Evolutionary conservation across 1,284 basidiomycete species (phyloP).

Genomic region (Boletus sp.): DNA sequence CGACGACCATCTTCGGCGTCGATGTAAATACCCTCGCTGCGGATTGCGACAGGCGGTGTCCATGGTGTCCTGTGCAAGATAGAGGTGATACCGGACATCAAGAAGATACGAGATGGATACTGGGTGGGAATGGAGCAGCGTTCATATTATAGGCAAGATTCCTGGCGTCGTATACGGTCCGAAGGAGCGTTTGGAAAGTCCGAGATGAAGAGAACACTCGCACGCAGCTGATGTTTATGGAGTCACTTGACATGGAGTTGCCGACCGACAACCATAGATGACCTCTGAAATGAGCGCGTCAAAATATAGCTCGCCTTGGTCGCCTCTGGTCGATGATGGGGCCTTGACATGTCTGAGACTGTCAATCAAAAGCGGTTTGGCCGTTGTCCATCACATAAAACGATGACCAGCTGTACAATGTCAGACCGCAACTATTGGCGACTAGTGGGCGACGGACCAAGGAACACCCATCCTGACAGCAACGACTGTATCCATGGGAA

Average conservation of each 20-base stretch:
- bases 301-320: too few relatives aligned
- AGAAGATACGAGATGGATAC: background rate
- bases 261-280: background rate
- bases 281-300: background rate
- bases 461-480: too few relatives aligned
- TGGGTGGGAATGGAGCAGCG: background rate
- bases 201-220: constrained; percentile 6
- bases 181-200: background rate
- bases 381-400: too few relatives aligned
- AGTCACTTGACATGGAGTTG: background rate
- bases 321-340: too few relatives aligned
- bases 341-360: too few relatives aligned
- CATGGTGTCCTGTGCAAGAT: constrained; percentile 69
- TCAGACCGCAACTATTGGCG: too few relatives aligned
- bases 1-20: constrained; percentile 66
- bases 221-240: background rate
- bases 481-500: too few relatives aligned
- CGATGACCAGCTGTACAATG: too few relatives aligned
- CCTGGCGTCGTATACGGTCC: background rate
- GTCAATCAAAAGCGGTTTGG: too few relatives aligned
- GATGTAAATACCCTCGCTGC: constrained; percentile 71
- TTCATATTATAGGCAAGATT: background rate
- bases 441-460: too few relatives aligned
- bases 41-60: constrained; percentile 66
- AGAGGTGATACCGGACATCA: constrained; percentile 35